These are phyloP conservation scores for Coniosporium tulheliwenetii DNA, from an alignment of 2,329 filamentous ascomycete species.

Conservation along the genomic window DNA sequence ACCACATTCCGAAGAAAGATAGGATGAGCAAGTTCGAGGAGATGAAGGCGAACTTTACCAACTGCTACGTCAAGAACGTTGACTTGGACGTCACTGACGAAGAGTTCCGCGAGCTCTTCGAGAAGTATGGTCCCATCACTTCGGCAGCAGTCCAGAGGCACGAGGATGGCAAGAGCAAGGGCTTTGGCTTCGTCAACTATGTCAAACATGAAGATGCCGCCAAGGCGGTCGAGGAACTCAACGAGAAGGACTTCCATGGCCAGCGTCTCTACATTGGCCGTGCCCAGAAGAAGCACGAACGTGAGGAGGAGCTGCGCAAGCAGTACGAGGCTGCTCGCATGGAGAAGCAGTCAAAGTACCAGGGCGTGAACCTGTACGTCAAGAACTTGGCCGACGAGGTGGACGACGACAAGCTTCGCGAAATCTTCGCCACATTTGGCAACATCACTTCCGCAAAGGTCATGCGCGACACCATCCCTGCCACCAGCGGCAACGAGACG, in stretches of 20 bases:
- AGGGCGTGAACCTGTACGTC: conserved; percentile 98
- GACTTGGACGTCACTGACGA: conserved; percentile 72
- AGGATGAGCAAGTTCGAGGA: conserved; percentile 99
- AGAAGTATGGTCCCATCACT: conserved; percentile 84
- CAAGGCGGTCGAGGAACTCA: conserved; percentile 79
- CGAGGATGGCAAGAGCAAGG: conserved; percentile 79
- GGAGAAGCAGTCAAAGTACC: conserved; percentile 98
- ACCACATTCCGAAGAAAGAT: conserved; percentile 99
- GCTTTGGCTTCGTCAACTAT: conserved; percentile 94
- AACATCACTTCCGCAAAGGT: conserved; percentile 98
- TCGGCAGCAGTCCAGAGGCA: conserved; percentile 77
- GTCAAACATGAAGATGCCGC: conserved; percentile 76
- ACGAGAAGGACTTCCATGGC: conserved; percentile 80
- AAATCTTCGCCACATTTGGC: conserved; percentile 81
- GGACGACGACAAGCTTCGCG: conserved; percentile 92
- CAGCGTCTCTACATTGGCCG: conserved; percentile 97
- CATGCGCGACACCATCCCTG: conserved; percentile 67
- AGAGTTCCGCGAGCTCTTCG: conserved; percentile 85
- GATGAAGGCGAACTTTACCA: conserved; percentile 99
- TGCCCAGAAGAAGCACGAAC: conserved; percentile 99
- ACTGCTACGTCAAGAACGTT: conserved; percentile 99
- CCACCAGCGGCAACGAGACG: conserved; percentile 25
- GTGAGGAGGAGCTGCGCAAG: conserved; percentile 96
- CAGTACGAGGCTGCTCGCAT: conserved; percentile 95
- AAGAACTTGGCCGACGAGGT: conserved; percentile 97